Evolutionary conservation across 306 rosid species (phyloP).

Genomic region (Corylus heterophylla): DNA sequence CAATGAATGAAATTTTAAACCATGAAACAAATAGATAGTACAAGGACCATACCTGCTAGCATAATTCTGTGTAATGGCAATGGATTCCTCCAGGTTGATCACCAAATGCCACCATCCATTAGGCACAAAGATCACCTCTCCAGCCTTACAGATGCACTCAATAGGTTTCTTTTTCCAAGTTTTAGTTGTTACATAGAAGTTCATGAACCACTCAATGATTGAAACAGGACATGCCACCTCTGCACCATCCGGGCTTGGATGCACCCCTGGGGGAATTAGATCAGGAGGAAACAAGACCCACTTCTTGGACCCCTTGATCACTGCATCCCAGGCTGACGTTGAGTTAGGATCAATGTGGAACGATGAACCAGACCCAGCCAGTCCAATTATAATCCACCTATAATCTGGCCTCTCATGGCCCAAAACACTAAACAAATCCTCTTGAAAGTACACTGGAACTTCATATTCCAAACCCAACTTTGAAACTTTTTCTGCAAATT

Average conservation of each 20-base stretch:
- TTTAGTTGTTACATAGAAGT: constrained; percentile 75
- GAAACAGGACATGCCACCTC: constrained; percentile 96
- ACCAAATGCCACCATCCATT: constrained; percentile 99
- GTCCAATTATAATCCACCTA: constrained; percentile 90
- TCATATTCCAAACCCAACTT: constrained; percentile 72
- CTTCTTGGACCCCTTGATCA: constrained; percentile 90
- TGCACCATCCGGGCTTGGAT: constrained; percentile 94
- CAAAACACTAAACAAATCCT: constrained; percentile 80
- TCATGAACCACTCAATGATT: constrained; percentile 96
- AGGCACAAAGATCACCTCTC: constrained; percentile 90
- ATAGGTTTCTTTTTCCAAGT: constrained; percentile 77
- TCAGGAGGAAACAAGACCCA: constrained; percentile 95
- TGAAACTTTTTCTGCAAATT: constrained; percentile 79
- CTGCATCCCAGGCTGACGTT: constrained; percentile 96
- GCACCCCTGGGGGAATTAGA: constrained; percentile 84
- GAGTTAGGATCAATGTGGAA: constrained; percentile 97
- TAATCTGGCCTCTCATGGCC: constrained; percentile 81
- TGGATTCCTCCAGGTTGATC: constrained; percentile 88
- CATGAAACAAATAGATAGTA: constrained; percentile 2
- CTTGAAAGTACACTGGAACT: constrained; percentile 69
- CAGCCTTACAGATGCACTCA: constrained; percentile 86
- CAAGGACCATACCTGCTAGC: constrained; percentile 69
- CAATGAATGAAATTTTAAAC: constrained; percentile 5
- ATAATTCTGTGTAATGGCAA: constrained; percentile 92
- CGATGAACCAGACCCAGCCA: constrained; percentile 87